These are phyloP conservation scores for Exobasidium rhododendri DNA, from an alignment of 1,284 basidiomycete genomes.

Conservation along the genomic window DNA sequence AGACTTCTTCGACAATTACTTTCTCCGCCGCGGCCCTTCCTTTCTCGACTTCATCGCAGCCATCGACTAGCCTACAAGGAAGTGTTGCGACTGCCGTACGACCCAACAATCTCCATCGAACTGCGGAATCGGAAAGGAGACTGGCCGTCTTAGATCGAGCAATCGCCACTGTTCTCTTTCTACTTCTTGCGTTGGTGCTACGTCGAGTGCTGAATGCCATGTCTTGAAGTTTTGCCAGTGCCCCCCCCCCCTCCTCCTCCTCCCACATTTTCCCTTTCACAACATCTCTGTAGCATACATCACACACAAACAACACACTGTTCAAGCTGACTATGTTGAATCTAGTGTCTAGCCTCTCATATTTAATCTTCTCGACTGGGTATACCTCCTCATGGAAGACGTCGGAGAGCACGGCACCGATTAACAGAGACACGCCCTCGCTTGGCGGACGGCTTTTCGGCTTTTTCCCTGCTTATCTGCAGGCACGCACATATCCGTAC, in stretches of 20 bases:
- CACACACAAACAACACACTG: background rate
- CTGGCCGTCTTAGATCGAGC: conserved; percentile 18
- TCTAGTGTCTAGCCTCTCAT: too few species aligned
- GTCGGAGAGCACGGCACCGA: too few species aligned
- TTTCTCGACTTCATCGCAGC: background rate
- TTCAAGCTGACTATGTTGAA: background rate
- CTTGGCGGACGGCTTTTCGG: too few species aligned
- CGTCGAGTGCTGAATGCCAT: conserved; percentile 9
- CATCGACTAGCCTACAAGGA: background rate
- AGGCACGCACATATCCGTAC: too few species aligned
- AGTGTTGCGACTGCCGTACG: background rate
- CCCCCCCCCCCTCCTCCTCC: background rate
- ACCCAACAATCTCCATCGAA: background rate
- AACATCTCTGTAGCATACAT: background rate
- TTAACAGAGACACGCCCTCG: too few species aligned
- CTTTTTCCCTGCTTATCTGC: too few species aligned
- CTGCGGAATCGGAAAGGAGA: conserved; percentile 10
- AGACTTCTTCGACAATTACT: background rate
- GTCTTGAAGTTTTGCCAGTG: background rate
- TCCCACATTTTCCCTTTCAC: background rate
- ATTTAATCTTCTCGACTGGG: too few species aligned
- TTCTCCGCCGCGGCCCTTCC: background rate
- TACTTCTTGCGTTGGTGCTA: conserved; percentile 14
- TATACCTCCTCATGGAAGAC: too few species aligned
- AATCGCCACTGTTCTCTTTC: conserved; percentile 14